These are phyloP conservation scores for Scedosporium apiospermum DNA, from an alignment of 2,329 filamentous ascomycete genomes.

Conservation along the genomic window DNA sequence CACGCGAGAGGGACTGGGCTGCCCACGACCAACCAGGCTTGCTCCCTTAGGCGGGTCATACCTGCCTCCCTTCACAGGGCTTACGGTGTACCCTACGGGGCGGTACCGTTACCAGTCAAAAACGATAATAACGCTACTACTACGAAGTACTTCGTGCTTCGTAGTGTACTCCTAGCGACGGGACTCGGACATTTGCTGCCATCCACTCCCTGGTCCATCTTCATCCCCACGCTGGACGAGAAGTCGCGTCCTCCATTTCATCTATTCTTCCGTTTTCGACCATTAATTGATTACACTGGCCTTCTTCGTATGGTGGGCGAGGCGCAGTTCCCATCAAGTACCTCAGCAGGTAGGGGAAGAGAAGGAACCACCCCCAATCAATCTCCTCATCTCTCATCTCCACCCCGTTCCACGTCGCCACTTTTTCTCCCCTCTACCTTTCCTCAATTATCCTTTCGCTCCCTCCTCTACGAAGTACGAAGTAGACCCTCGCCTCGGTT, in stretches of 20 bases:
- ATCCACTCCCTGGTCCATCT: not conserved
- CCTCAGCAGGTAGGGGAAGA: no score
- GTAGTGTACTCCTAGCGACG: not conserved
- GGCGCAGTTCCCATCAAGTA: not conserved
- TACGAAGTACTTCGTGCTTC: not conserved
- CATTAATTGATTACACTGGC: slow-evolving; percentile 1
- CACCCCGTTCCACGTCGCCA: not conserved
- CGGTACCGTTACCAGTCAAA: not conserved
- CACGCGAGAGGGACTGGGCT: no score
- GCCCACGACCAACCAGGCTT: no score
- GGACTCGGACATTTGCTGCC: not conserved
- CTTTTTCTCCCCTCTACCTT: not conserved
- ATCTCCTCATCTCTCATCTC: not conserved
- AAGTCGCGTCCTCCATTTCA: not conserved
- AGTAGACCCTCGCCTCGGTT: not conserved
- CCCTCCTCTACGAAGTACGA: not conserved
- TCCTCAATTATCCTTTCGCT: not conserved
- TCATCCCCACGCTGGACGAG: not conserved
- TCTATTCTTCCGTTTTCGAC: slow-evolving; percentile 3
- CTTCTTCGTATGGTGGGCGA: not conserved
- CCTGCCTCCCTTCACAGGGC: not conserved
- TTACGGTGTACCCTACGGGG: not conserved
- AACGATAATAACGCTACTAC: not conserved
- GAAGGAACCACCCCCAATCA: not conserved
- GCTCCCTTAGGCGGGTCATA: not conserved